phyloP scores from a whole-genome alignment of 805 yeast genomes.

The Clavispora phyllophila region DNA sequence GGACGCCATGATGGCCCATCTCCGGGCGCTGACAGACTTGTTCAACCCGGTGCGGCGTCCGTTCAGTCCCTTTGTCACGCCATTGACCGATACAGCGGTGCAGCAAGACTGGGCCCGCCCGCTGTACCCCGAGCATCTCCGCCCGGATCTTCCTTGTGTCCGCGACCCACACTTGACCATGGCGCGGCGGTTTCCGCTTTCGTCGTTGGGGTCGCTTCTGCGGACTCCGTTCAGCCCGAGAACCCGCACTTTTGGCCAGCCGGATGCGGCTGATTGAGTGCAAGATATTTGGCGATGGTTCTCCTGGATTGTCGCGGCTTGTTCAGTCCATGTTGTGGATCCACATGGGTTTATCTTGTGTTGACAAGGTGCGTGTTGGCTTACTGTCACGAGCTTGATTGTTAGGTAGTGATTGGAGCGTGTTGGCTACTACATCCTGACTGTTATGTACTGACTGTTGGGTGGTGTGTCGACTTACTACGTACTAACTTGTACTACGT shows the following conservation, averaged over 20 bases:
- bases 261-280: not conserved
- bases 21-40: constrained; percentile 31
- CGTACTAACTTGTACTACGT: too few relatives aligned
- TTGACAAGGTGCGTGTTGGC: too few relatives aligned
- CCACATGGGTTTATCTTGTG: too few relatives aligned
- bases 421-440: too few relatives aligned
- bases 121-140: constrained; percentile 5
- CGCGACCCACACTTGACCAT: constrained; percentile 11
- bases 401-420: too few relatives aligned
- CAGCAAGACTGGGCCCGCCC: constrained; percentile 32
- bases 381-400: too few relatives aligned
- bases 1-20: constrained; percentile 19
- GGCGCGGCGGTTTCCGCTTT: constrained; percentile 13
- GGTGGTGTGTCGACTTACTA: too few relatives aligned
- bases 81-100: constrained; percentile 35
- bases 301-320: too few relatives aligned
- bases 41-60: constrained; percentile 36
- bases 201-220: not conserved
- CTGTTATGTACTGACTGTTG: too few relatives aligned
- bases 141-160: not conserved
- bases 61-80: constrained; percentile 30
- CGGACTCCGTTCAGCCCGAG: not conserved
- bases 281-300: too few relatives aligned
- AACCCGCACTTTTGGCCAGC: not conserved
- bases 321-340: too few relatives aligned